Base-by-base conservation (phyloP, 148 eudicot genomes). In the Amaranthus hypochondriacus region DNA sequence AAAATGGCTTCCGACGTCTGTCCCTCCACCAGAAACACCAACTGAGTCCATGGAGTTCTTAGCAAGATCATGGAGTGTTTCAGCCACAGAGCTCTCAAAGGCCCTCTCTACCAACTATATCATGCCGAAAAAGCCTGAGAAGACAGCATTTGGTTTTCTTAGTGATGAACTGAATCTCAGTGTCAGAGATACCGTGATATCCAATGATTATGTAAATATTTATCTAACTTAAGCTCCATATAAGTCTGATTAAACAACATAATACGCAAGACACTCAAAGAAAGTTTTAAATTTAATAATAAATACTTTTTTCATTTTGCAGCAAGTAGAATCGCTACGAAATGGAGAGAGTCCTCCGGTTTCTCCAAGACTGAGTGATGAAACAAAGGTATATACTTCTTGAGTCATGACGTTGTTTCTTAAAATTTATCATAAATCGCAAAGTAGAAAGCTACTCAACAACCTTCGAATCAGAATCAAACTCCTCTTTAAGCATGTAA, bases 51-150 rank as follows among this genome's bases (percentile, higher is more conserved):
- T 91, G 98, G 98, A 91, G 84, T 93, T 86, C 73, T 81, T 93
- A 48, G 90, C 92, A 2, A 77, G 98, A 72, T 91, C 98, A 50
- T 93, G 98, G 98, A 93, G 98, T 72, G 79, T 93, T 48, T 93
- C 97, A 1, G 96, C 98, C 7, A 78, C 76, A 21, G 91, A 93
- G 78, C 84, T 94, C 15, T 85, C 97, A 5, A 86, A 91, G 71
- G 91, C 93, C 59, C 90, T 89, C 9, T 73, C 84, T 44, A 78
- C 83, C 77, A 80, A 84, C 44, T 76, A 70, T 7, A 54, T n/a
- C 51, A 50, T 46, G 49, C 50, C 65, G 3, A 81, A 74, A 43
- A 74, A 70, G 62, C 69, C 74, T 12, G 83, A 82, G 56, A 83
- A 77, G 50, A 68, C 80, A 39, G 61, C 83, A 39, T 72, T 74